phyloP scores from a whole-genome alignment of 2,329 filamentous ascomycete species.

The Botrytis paeoniae region DNA sequence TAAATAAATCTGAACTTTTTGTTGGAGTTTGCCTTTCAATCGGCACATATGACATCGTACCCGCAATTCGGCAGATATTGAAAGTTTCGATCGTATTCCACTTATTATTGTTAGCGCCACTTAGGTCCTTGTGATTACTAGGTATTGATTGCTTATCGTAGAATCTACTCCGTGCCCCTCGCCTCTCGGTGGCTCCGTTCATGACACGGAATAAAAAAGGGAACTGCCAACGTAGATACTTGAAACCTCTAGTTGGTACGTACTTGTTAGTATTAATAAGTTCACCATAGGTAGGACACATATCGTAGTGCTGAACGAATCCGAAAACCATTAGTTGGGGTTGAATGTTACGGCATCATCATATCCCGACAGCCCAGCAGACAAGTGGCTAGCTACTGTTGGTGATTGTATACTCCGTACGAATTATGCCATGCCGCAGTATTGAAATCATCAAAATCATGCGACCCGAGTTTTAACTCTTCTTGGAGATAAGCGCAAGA shows the following conservation, averaged over 20 bases:
- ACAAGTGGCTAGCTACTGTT: slow-evolving; percentile 1
- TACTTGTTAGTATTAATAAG: neutral
- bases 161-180: neutral
- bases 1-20: neutral
- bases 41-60: neutral
- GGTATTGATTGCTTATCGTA: slow-evolving; percentile 2
- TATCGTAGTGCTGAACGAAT: neutral
- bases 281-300: neutral
- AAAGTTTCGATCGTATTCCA: neutral
- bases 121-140: neutral
- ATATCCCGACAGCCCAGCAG: neutral
- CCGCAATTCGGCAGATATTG: neutral
- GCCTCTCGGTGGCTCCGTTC: neutral
- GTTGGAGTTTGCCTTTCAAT: neutral
- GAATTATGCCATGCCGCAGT: neutral
- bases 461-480: slow-evolving; percentile 3
- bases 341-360: neutral
- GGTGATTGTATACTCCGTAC: neutral
- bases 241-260: neutral
- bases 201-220: neutral
- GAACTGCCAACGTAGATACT: neutral
- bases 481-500: slow-evolving; percentile 1
- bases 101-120: neutral
- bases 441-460: neutral
- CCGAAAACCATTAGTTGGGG: neutral